Percentiles rank a stretch among this genome's conserved stretches.
These are phyloP conservation scores for Thyridium curvatum DNA, from an alignment of 2,329 filamentous ascomycete genomes.

Conservation along the genomic window DNA sequence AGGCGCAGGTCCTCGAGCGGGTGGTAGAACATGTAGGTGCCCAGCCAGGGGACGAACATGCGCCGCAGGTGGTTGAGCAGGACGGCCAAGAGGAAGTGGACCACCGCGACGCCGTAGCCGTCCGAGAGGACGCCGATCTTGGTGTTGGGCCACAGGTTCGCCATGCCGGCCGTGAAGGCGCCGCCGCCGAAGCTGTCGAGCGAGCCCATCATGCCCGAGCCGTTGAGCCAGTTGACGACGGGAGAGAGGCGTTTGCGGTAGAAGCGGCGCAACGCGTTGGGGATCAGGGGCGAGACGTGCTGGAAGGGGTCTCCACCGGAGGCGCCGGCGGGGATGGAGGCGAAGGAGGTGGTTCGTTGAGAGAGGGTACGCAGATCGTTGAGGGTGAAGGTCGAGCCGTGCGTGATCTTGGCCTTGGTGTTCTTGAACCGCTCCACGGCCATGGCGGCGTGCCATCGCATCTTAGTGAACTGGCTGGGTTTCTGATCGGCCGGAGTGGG, in stretches of 20 bases:
- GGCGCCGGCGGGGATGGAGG: constrained; percentile 2
- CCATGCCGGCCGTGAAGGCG: constrained; percentile 3
- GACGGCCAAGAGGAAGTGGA: constrained; percentile 24
- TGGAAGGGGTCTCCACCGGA: neutral
- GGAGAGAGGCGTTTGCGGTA: neutral
- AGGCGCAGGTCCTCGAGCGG: constrained; percentile 27
- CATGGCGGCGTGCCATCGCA: constrained; percentile 2
- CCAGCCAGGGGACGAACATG: constrained; percentile 20
- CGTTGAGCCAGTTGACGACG: neutral
- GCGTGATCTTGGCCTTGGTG: too few relatives aligned
- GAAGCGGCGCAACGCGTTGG: neutral
- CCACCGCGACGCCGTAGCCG: constrained; percentile 15
- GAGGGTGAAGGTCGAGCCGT: constrained; percentile 8
- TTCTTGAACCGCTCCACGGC: constrained; percentile 4
- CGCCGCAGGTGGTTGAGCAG: constrained; percentile 31
- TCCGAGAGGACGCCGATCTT: constrained; percentile 14
- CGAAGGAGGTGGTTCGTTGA: constrained; percentile 7
- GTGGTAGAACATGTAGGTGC: constrained; percentile 19
- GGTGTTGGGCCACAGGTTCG: constrained; percentile 6
- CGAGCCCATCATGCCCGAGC: neutral
- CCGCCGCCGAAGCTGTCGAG: constrained; percentile 2
- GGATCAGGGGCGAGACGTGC: neutral
- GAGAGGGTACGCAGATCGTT: constrained; percentile 6
- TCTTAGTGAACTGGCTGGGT: too few relatives aligned
- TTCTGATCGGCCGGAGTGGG: too few relatives aligned